A percentile compares a stretch with the other conserved stretches of the same genome.
Conservation (phyloP, 1,139 yeast genomes). For the Kodamaea suecica region DNA sequence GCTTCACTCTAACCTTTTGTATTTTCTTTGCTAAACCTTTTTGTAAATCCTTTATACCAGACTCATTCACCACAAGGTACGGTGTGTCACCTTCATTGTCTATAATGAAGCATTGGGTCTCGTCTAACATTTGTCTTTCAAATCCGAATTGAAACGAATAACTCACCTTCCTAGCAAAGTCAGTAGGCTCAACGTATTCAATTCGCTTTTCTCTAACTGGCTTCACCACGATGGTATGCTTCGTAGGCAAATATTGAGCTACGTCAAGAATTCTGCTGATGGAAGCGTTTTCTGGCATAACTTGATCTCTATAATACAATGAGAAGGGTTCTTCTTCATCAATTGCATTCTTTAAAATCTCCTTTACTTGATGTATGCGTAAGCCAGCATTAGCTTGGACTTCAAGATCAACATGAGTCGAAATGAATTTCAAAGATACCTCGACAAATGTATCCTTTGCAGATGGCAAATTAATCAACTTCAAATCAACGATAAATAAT, state of each 20-base stretch:
- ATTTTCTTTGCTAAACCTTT: constrained; percentile 8
- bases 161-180: constrained; percentile 5
- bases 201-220: neutral
- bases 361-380: constrained; percentile 8
- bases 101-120: constrained; percentile 45
- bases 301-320: neutral
- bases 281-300: neutral
- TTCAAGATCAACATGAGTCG: constrained; percentile 1
- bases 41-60: constrained; percentile 29
- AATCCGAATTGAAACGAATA: constrained; percentile 20
- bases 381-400: constrained; percentile 5
- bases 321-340: constrained; percentile 1
- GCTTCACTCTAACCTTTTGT: constrained; percentile 15
- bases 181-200: constrained; percentile 1
- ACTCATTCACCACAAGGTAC: constrained; percentile 35
- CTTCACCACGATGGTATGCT: constrained; percentile 1
- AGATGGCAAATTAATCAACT: constrained; percentile 5
- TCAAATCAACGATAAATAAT: constrained; percentile 9
- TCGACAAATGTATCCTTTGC: constrained; percentile 1
- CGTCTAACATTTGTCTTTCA: constrained; percentile 24
- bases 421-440: constrained; percentile 2
- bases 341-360: constrained; percentile 2
- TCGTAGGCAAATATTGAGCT: neutral
- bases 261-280: neutral
- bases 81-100: constrained; percentile 35